Base-by-base conservation (phyloP, 176 grass and related monocot species). In the Canna indica region DNA sequence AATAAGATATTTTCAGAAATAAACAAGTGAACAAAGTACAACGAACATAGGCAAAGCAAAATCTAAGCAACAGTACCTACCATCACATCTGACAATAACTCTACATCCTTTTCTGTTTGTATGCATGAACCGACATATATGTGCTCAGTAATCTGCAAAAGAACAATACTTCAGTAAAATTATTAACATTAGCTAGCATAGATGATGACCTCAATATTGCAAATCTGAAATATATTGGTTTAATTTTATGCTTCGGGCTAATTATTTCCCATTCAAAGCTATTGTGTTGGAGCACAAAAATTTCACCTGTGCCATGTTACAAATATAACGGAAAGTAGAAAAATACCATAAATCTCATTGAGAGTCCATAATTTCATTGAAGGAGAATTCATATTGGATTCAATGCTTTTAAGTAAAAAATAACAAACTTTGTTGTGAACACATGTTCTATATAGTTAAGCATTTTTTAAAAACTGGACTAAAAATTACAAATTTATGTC, bases 101-200 rank as follows among this genome's bases (percentile, higher is more conserved):
- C 81, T 79, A 92, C 93, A 79, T 97, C 88, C 73, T 80, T 91
- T 56, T 87, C 84, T 47, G 86, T 97, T 84, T 97, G 93, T 81
- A 97, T 85, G 77, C 93, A 92, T 78, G 93, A 97, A 36, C 93
- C 88, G 73, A 97, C 88, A 81, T 75, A 97, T 85, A 97, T 97
- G 73, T 91, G 83, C 72, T 97, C 93, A 17, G 88, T 91, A 61
- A 97, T 87, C 93, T 97, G 81, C 73, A 67, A 75, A 57, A 80
- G 20, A 74, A 34, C 48, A 60, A 16, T 35, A 75, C 44, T 69
- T 28, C 3, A 75, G 29, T 60, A 50, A 0, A 20, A 48, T 48
- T 20, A 26, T 53, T 45, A 61, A 66, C 14, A 10, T 65, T 80
- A 20, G 29, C 38, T 66, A n/a, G 18, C 5, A 24, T 15, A 63